phyloP scores from a whole-genome alignment of 2,329 filamentous ascomycete genomes.

The Cercospora sp. region DNA sequence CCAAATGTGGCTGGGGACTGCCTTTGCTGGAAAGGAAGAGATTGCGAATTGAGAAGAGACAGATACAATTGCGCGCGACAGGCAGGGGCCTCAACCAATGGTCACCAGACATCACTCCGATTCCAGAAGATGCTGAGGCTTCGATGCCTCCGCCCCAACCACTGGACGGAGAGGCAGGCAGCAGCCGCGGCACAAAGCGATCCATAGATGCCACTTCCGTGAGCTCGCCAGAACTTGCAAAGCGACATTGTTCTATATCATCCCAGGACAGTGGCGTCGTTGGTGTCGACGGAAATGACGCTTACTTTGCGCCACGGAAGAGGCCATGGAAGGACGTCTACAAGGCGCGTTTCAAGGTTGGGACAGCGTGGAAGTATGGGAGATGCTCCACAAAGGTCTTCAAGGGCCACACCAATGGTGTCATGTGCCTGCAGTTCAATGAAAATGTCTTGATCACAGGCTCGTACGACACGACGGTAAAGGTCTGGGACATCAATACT shows the following conservation, averaged over 20 bases:
- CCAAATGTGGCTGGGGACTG: constrained; percentile 92
- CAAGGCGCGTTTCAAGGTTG: constrained; percentile 90
- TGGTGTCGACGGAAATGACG: constrained; percentile 35
- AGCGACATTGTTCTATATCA: constrained; percentile 31
- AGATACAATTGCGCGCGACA: constrained; percentile 70
- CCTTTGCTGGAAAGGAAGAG: constrained; percentile 86
- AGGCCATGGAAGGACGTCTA: constrained; percentile 97
- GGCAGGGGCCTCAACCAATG: constrained; percentile 58
- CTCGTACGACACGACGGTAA: constrained; percentile 92
- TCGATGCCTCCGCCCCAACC: constrained; percentile 11
- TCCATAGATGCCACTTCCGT: constrained; percentile 21
- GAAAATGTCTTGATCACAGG: constrained; percentile 90
- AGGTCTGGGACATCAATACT: constrained; percentile 92
- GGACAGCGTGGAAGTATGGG: constrained; percentile 96
- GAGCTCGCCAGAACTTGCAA: constrained; percentile 32
- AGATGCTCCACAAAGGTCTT: constrained; percentile 82
- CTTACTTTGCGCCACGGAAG: constrained; percentile 53
- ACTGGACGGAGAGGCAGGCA: constrained; percentile 11
- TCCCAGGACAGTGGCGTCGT: constrained; percentile 16
- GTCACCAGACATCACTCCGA: constrained; percentile 53
- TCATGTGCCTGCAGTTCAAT: constrained; percentile 77
- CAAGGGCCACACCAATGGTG: constrained; percentile 82
- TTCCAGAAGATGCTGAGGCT: constrained; percentile 41
- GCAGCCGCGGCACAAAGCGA: constrained; percentile 26
- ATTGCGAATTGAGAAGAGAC: constrained; percentile 80